Evolutionary conservation across 495 filamentous ascomycete genomes (phyloP), one percentile per base, ranked within the genome.

Genomic region (Halenospora varia): DNA sequence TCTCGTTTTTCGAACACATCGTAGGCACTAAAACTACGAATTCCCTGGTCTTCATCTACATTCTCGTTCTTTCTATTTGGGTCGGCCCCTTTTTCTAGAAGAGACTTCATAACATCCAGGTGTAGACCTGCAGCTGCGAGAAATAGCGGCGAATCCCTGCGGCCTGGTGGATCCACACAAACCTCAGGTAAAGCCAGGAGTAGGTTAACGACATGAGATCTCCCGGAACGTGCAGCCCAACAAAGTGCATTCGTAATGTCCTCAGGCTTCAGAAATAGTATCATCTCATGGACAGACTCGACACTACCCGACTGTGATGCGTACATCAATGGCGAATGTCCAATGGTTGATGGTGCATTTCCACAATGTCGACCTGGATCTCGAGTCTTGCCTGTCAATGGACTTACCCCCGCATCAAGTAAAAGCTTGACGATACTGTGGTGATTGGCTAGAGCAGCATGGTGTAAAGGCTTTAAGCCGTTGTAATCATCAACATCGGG

Each of bases 391-490:
- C 42, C 35, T 0, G 63, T 59, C 41, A 62, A 26, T 1, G 67
- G 67, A 22, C 58, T 53, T 13, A 63, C 62, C 1, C 67, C 67
- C 6, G 62, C 59, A 47, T 59, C 51, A 25, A 65, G 45, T 11
- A 69, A 29, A 2, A 62, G 10, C n/a, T 23, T 49, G 18, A 69
- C 62, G 11, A 58, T 49, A 0, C 11, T 45, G 2, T 48, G 25
- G 19, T 59, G 56, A 29, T 59, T 59, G 45, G 10, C 26, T 44
- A 9, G 13, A 59, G 55, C 59, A 11, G 66, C 66, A n/a, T 61
- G 48, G 50, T 70, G 65, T 6, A 72, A 51, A 6, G 66, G 69
- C 47, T 60, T 66, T 15, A 66, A 40, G 0, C 62, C 66, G n/a
- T 48, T 24, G 24, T 40, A 46, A 25, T 58, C 48, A 41, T 52